These are phyloP conservation scores for Posidonia australis DNA, from an alignment of 106 monocot genomes.

Conservation along the genomic window DNA sequence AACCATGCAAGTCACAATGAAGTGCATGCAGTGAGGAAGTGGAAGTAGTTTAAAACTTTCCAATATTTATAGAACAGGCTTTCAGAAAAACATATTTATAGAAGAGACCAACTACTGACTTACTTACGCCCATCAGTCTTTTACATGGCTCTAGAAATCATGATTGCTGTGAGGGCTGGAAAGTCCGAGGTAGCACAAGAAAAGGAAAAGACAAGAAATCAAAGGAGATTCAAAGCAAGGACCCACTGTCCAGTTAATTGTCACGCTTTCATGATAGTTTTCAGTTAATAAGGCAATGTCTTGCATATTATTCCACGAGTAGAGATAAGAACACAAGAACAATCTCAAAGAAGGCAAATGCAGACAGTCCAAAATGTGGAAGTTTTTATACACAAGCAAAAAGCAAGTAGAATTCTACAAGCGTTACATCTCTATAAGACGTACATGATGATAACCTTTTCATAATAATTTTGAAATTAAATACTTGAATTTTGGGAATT, in stretches of 20 bases:
- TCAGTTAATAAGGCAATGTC: background rate
- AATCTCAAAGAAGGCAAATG: no score
- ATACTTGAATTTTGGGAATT: no score
- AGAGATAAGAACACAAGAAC: no score
- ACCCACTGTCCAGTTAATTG: background rate
- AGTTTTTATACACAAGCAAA: no score
- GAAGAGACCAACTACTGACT: background rate
- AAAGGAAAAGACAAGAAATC: background rate
- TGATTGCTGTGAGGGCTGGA: background rate
- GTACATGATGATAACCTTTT: no score
- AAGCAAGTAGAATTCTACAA: no score
- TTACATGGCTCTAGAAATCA: background rate
- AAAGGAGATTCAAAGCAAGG: background rate
- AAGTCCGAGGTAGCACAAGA: background rate
- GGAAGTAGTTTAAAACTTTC: background rate
- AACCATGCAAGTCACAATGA: background rate
- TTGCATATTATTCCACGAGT: background rate
- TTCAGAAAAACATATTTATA: no score
- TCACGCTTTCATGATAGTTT: background rate
- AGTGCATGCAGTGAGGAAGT: background rate
- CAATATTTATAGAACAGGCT: no score
- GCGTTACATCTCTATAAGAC: no score
- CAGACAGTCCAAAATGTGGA: no score
- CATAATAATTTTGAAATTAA: no score
- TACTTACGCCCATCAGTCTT: background rate